phyloP scores from a whole-genome alignment of 805 yeast species.

The Kodamaea sagamina region DNA sequence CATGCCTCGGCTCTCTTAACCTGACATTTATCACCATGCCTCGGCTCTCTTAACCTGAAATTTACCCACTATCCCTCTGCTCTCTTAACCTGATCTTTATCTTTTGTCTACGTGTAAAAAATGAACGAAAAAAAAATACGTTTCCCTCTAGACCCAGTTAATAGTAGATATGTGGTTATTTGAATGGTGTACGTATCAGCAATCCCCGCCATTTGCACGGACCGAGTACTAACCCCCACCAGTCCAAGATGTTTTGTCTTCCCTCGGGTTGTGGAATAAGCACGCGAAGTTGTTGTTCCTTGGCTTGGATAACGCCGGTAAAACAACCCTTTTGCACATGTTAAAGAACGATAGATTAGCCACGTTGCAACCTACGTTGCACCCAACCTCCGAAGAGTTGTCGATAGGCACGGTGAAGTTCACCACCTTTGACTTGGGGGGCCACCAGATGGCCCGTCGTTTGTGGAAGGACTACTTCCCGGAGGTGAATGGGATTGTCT shows the following conservation, averaged over 20 bases:
- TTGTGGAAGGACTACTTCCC: conserved; percentile 99
- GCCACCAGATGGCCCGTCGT: conserved; percentile 98
- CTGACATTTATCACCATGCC: no score
- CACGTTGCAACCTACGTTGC: conserved; percentile 95
- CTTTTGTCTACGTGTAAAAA: conserved; percentile 2
- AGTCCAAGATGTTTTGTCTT: conserved; percentile 49
- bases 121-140: conserved; percentile 2
- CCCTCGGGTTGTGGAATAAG: conserved; percentile 51
- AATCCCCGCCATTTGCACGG: neutral
- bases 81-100: neutral
- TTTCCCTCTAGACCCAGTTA: neutral
- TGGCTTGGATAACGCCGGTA: conserved; percentile 51
- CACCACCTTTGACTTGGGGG: conserved; percentile 98
- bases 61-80: no score
- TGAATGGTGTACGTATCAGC: conserved; percentile 38
- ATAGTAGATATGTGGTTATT: conserved; percentile 34
- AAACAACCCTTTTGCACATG: conserved; percentile 45
- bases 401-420: conserved; percentile 95
- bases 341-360: conserved; percentile 92
- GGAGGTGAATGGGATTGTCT: conserved; percentile 96
- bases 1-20: no score
- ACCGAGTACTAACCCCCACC: conserved; percentile 22
- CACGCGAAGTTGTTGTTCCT: conserved; percentile 49
- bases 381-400: conserved; percentile 97
- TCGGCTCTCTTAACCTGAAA: no score